These are phyloP conservation scores for Spatholobus suberectus DNA, from an alignment of 306 rosid genomes.

Conservation along the genomic window DNA sequence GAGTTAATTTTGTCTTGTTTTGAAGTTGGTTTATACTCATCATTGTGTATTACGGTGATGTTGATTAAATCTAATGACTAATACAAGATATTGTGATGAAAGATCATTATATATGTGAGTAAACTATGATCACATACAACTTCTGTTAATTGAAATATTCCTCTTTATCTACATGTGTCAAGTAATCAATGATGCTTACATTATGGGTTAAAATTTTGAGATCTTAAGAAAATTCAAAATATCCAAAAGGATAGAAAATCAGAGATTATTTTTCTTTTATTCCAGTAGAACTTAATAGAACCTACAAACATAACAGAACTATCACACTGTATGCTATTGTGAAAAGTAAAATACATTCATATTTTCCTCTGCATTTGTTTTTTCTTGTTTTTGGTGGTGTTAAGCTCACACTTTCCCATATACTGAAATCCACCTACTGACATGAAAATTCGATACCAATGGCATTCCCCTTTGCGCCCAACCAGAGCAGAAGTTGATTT, in stretches of 20 bases:
- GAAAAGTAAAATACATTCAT: not conserved
- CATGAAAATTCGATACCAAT: not conserved
- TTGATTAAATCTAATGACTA: not conserved
- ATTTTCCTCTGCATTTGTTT: too few species aligned
- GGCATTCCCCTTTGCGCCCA: too few species aligned
- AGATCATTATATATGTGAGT: not conserved
- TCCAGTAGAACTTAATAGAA: not conserved
- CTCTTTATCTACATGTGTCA: not conserved
- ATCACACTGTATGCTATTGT: not conserved
- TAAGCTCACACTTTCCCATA: not conserved
- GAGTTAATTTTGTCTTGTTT: too few species aligned
- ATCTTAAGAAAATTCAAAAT: not conserved
- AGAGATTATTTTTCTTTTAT: not conserved
- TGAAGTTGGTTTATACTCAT: not conserved
- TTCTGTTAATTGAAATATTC: constrained; percentile 11
- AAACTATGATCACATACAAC: constrained; percentile 6
- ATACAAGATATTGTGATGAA: not conserved
- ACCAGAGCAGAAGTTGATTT: too few species aligned
- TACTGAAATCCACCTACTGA: not conserved
- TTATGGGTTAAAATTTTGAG: not conserved
- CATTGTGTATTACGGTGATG: not conserved
- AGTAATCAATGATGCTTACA: constrained; percentile 3
- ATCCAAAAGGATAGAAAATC: not conserved
- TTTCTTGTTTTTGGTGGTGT: not conserved
- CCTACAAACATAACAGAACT: not conserved